Percentiles rank a stretch among this genome's conserved stretches.
phyloP scores from a whole-genome alignment of 164 flowering plant genomes.

The Aristolochia californica region DNA sequence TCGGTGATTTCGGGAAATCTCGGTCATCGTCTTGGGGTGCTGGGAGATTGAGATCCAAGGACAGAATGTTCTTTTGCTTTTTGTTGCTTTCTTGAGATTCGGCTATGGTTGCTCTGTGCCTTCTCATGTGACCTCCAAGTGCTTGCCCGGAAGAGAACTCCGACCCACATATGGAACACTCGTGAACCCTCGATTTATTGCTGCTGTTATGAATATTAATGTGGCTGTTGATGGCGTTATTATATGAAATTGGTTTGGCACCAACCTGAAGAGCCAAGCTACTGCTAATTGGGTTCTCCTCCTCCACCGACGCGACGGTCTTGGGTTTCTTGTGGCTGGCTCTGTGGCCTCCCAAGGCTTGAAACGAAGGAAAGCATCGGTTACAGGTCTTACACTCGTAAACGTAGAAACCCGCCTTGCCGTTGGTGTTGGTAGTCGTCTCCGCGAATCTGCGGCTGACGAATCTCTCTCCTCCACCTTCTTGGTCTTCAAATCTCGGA shows the following conservation, averaged over 20 bases:
- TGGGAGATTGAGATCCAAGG: conserved; percentile 76
- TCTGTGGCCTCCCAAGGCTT: conserved; percentile 64
- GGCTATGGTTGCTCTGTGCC: conserved; percentile 32
- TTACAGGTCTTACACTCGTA: conserved; percentile 61
- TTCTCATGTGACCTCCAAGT: conserved; percentile 78
- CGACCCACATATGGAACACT: conserved; percentile 71
- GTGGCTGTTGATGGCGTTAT: too few species aligned
- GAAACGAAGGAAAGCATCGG: conserved; percentile 45
- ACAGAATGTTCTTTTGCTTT: conserved; percentile 23
- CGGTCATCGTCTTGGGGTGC: conserved; percentile 69
- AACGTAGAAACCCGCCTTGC: conserved; percentile 21
- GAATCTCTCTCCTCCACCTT: conserved; percentile 3
- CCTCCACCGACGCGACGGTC: conserved; percentile 6
- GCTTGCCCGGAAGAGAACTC: conserved; percentile 84
- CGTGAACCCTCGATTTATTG: conserved; percentile 40
- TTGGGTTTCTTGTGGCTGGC: conserved; percentile 53
- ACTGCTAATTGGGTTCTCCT: conserved; percentile 1
- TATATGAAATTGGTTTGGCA: neutral
- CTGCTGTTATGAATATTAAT: neutral
- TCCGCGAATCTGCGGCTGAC: conserved; percentile 15
- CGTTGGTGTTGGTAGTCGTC: conserved; percentile 7
- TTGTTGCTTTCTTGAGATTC: conserved; percentile 13
- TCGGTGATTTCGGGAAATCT: conserved; percentile 3
- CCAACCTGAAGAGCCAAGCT: neutral
- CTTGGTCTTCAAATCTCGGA: neutral